These are phyloP conservation scores for Chaetomium sp. DNA, from an alignment of 2,329 filamentous ascomycete genomes.

Conservation along the genomic window DNA sequence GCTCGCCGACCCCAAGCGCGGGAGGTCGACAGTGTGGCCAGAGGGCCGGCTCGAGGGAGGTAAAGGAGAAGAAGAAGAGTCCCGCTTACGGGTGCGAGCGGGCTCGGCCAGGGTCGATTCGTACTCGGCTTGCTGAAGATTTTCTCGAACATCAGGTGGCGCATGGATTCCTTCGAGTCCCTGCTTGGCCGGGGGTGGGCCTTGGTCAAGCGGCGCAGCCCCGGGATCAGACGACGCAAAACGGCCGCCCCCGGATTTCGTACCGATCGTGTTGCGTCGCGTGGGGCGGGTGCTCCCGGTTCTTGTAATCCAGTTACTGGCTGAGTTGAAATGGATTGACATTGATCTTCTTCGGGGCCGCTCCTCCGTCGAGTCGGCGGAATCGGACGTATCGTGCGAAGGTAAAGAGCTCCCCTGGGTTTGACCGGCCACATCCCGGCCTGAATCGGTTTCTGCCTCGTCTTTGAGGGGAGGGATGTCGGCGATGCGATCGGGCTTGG, in stretches of 20 bases:
- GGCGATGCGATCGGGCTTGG: slow-evolving; percentile 26
- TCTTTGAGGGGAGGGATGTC: slow-evolving; percentile 17
- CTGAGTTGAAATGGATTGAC: slow-evolving; percentile 54
- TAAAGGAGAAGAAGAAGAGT: slow-evolving; percentile 49
- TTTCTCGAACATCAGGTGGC: slow-evolving; percentile 24
- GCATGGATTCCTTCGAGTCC: slow-evolving; percentile 25
- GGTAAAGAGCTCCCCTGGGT: slow-evolving; percentile 8
- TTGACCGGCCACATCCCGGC: neutral
- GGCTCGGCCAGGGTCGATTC: slow-evolving; percentile 16
- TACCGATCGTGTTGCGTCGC: slow-evolving; percentile 41
- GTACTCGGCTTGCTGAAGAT: slow-evolving; percentile 26
- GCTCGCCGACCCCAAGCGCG: slow-evolving; percentile 37
- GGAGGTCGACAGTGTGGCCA: slow-evolving; percentile 49
- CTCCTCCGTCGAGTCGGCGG: slow-evolving; percentile 17
- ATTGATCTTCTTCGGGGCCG: slow-evolving; percentile 46
- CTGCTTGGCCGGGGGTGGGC: slow-evolving; percentile 22
- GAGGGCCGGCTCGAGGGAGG: slow-evolving; percentile 49
- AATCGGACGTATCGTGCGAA: slow-evolving; percentile 11
- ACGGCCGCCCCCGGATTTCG: slow-evolving; percentile 39
- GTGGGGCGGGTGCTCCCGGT: slow-evolving; percentile 50
- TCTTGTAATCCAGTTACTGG: slow-evolving; percentile 50
- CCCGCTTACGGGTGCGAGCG: slow-evolving; percentile 23
- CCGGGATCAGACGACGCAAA: slow-evolving; percentile 47
- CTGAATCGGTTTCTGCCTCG: slow-evolving; percentile 20
- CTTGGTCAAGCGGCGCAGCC: slow-evolving; percentile 25